Evolutionary conservation across 768 basidiomycete genomes (phyloP).

Genomic region (Crepidotus variabilis): DNA sequence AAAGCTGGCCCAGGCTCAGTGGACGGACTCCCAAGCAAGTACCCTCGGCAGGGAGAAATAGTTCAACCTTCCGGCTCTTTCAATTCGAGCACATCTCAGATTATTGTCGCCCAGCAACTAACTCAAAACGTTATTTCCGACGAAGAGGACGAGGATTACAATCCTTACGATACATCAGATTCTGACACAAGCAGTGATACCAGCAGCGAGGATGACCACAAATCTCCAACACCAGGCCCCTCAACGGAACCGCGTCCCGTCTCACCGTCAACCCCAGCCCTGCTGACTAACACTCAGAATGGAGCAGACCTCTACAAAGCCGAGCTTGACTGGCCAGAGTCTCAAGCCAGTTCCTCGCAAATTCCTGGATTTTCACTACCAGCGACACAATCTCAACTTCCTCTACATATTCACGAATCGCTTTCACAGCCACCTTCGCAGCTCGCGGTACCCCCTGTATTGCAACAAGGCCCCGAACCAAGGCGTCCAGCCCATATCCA

Average conservation of each 20-base stretch:
- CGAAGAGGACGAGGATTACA: no score
- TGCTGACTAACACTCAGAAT: background rate
- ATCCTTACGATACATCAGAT: no score
- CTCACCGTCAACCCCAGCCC: background rate
- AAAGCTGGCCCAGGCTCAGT: slow-evolving; percentile 1
- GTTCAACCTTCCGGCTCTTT: background rate
- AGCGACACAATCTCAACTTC: background rate
- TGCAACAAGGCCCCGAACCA: slow-evolving; percentile 13
- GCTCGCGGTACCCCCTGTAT: slow-evolving; percentile 11
- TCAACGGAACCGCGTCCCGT: background rate
- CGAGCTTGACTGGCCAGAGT: slow-evolving; percentile 9
- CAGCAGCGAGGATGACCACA: no score
- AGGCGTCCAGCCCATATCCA: background rate
- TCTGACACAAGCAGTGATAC: no score
- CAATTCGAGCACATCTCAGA: no score
- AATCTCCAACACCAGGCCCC: no score
- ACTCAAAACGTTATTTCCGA: no score
- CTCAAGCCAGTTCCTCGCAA: background rate
- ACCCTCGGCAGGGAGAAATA: slow-evolving; percentile 21
- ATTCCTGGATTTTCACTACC: background rate
- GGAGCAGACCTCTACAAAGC: slow-evolving; percentile 1
- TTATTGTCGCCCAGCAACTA: no score
- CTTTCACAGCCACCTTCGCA: slow-evolving; percentile 22
- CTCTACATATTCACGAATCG: slow-evolving; percentile 6
- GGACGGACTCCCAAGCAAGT: slow-evolving; percentile 1